A percentile compares a stretch with the other conserved stretches of the same genome.
phyloP scores from a whole-genome alignment of 2,329 filamentous ascomycete species.

The Botrytis fragariae region DNA sequence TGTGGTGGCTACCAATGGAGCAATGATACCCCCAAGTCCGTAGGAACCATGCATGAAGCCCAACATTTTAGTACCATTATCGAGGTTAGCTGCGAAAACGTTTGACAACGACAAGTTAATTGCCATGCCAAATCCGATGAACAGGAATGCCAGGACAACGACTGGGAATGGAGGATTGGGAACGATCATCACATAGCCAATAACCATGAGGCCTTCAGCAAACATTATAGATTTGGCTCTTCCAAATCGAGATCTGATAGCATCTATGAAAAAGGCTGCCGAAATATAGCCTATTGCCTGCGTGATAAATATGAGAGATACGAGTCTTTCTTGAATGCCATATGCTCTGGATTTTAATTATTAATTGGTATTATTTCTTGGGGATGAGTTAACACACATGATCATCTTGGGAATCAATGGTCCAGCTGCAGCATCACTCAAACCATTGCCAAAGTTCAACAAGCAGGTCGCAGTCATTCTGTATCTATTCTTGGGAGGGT shows the following conservation, averaged over 20 bases:
- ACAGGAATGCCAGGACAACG: constrained; percentile 66
- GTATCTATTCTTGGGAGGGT: constrained; percentile 67
- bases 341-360: background rate
- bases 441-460: constrained; percentile 65
- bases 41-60: constrained; percentile 67
- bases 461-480: constrained; percentile 63
- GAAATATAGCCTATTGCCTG: constrained; percentile 75
- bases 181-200: constrained; percentile 64
- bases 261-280: constrained; percentile 67
- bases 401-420: constrained; percentile 82
- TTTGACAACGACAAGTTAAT: constrained; percentile 57
- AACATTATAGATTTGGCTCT: constrained; percentile 62
- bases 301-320: constrained; percentile 79
- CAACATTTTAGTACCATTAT: constrained; percentile 53
- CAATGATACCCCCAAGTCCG: constrained; percentile 61
- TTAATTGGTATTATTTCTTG: background rate
- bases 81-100: constrained; percentile 56
- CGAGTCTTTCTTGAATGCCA: constrained; percentile 43
- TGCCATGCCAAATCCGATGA: constrained; percentile 60
- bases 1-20: constrained; percentile 71
- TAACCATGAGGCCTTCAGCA: constrained; percentile 53
- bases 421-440: constrained; percentile 74
- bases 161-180: constrained; percentile 67
- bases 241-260: constrained; percentile 60
- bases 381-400: constrained; percentile 40